Evolutionary conservation across 768 basidiomycete genomes (phyloP).

Genomic region (Phaeotremella fagi): DNA sequence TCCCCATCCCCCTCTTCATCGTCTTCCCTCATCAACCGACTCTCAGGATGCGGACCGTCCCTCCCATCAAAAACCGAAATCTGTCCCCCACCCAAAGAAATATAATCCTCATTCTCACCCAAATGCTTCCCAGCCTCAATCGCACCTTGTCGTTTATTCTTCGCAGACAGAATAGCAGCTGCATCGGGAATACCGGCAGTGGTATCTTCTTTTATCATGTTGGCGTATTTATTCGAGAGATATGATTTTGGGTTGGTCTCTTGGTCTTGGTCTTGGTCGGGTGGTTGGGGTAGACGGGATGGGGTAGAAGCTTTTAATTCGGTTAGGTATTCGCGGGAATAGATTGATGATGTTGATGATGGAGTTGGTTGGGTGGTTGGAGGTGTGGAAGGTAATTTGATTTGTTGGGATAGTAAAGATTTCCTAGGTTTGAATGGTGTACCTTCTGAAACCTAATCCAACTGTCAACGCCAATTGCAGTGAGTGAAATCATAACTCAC

Average conservation of each 20-base stretch:
- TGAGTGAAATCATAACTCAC: neutral
- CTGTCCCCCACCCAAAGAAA: conserved; percentile 47
- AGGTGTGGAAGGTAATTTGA: conserved; percentile 31
- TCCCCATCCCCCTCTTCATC: conserved; percentile 50
- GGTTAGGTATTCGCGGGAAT: conserved; percentile 49
- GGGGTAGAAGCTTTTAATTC: conserved; percentile 49
- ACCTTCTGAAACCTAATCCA: neutral
- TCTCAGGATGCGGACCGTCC: conserved; percentile 48
- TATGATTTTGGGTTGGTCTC: conserved; percentile 23
- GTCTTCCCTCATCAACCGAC: conserved; percentile 50
- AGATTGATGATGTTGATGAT: conserved; percentile 20
- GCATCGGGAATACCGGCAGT: conserved; percentile 48
- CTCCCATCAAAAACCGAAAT: conserved; percentile 41
- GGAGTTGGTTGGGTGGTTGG: neutral
- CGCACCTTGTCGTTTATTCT: conserved; percentile 46
- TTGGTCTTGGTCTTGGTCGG: conserved; percentile 10
- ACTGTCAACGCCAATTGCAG: neutral
- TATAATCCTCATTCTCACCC: conserved; percentile 44
- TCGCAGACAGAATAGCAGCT: conserved; percentile 48
- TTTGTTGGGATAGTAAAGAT: conserved; percentile 38
- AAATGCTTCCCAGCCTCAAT: conserved; percentile 28
- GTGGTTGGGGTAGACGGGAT: conserved; percentile 23
- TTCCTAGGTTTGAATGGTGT: conserved; percentile 42
- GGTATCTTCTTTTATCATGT: conserved; percentile 30
- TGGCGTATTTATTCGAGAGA: conserved; percentile 42